Conservation (phyloP, 306 rosid genomes). For the Begonia peltatifolia region DNA sequence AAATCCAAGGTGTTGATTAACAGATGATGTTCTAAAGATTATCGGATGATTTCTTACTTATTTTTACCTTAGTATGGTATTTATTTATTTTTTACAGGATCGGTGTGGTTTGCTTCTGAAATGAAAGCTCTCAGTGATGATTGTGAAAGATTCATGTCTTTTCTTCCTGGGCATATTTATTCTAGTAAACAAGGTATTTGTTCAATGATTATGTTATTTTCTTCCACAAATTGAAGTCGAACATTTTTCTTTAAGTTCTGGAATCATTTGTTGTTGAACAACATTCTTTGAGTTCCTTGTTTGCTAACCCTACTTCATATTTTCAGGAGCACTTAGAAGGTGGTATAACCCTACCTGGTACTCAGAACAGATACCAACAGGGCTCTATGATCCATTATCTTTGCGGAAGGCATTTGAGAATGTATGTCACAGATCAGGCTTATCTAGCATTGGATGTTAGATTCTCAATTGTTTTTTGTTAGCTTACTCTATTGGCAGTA, state of each 20-base stretch:
- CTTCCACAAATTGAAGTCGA: background rate
- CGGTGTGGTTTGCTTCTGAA: constrained; percentile 95
- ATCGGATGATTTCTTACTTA: no score
- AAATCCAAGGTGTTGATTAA: background rate
- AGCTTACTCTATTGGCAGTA: background rate
- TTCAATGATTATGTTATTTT: background rate
- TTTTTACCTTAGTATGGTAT: background rate
- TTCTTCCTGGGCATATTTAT: constrained; percentile 93
- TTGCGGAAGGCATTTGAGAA: constrained; percentile 70
- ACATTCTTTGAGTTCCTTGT: no score
- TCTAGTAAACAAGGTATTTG: constrained; percentile 78
- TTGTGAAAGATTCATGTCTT: constrained; percentile 78
- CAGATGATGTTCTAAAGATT: background rate
- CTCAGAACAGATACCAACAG: constrained; percentile 54
- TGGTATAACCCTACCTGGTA: constrained; percentile 96
- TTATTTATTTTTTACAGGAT: constrained; percentile 39
- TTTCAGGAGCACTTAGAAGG: constrained; percentile 74
- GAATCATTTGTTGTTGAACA: no score
- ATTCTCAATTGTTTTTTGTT: background rate
- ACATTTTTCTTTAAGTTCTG: no score
- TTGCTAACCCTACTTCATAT: constrained; percentile 6
- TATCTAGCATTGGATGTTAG: background rate
- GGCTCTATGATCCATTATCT: constrained; percentile 48
- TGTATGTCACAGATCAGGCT: constrained; percentile 24
- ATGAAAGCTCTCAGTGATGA: constrained; percentile 97